These are phyloP conservation scores for Vanilla planifolia DNA, from an alignment of 106 monocot species.

Conservation along the genomic window DNA sequence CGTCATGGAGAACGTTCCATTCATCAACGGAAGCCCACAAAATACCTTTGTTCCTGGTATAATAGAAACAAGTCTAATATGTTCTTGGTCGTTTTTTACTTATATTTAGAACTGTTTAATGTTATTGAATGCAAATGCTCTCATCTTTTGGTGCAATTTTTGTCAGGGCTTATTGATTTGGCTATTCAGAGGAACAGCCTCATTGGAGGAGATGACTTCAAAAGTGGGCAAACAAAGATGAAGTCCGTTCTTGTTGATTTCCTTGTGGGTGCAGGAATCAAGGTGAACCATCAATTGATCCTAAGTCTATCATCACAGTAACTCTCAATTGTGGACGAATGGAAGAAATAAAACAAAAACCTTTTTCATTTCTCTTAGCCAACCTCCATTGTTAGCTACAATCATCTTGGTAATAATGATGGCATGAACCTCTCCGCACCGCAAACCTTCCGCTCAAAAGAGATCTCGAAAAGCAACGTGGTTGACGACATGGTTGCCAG, in stretches of 20 bases:
- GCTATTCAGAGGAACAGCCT: slow-evolving; percentile 79
- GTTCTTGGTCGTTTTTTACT: not conserved
- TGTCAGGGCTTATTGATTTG: slow-evolving; percentile 78
- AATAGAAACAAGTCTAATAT: not conserved
- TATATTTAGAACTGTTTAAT: not conserved
- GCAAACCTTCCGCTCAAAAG: slow-evolving; percentile 93
- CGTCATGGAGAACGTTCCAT: slow-evolving; percentile 74
- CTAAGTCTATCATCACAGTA: no score
- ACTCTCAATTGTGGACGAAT: no score
- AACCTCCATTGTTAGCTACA: slow-evolving; percentile 98
- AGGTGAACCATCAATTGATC: slow-evolving; percentile 32
- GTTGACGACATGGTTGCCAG: slow-evolving; percentile 98
- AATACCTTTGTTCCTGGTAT: slow-evolving; percentile 97
- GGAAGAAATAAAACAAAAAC: no score
- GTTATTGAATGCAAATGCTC: no score
- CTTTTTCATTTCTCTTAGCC: slow-evolving; percentile 35
- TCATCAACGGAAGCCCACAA: slow-evolving; percentile 95
- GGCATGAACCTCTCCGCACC: slow-evolving; percentile 98
- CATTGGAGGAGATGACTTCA: slow-evolving; percentile 98
- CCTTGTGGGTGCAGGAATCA: slow-evolving; percentile 97
- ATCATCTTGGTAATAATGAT: slow-evolving; percentile 97
- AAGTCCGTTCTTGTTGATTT: slow-evolving; percentile 98
- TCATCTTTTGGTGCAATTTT: no score
- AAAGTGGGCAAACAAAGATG: slow-evolving; percentile 99
- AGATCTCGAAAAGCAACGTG: slow-evolving; percentile 98